Evolutionary conservation across 192 early-diverging fungal species (phyloP), one percentile per base, ranked within the genome.

Genomic region (Coemansia umbellata): DNA sequence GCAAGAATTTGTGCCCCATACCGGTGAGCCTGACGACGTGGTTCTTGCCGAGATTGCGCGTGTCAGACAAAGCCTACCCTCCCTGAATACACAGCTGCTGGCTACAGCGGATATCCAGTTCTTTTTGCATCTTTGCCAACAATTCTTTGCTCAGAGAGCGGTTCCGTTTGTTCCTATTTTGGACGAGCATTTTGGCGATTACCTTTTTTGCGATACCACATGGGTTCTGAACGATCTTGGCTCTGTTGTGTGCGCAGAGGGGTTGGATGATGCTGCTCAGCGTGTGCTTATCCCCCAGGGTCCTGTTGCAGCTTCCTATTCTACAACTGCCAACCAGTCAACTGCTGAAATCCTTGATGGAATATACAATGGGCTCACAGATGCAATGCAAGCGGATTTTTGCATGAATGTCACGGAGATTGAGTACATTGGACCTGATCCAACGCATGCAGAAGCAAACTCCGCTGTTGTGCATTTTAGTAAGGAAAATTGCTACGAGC

Each of bases 181-280:
- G 15, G 92, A 95, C 63, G 86, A 85, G 47, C 86, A 90, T 68
- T 92, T 97, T 76, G 90, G 88, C 60, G 80, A 87, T 40, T 95
- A 91, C 88, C 87, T 95, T 79, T 90, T 94, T 83, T 88, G 88
- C 83, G 93, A 95, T 61, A 84, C 88, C 14, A 77, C 89, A 22
- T 88, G 87, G 87, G 92, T 92, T 75, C 81, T 85, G 19, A 90
- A 92, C 60, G 87, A 94, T 39, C 65, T 95, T 8, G 85, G 84
- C 37, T 86, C 90, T 21, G 85, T 97, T 26, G 79, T 83, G 7
- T 89, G 80, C 49, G 31, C 30, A 14, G 55, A 45, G 8, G 37
- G n/a, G 5, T 42, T 35, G 18, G 61, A 33, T 15, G 84, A 91
- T 50, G 91, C 92, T 78, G 83, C 86, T 6, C 82, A 87, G 53